A percentile compares a stretch with the other conserved stretches of the same genome.
phyloP scores from a whole-genome alignment of 495 filamentous ascomycete genomes.

The Trichoderma gamsii region DNA sequence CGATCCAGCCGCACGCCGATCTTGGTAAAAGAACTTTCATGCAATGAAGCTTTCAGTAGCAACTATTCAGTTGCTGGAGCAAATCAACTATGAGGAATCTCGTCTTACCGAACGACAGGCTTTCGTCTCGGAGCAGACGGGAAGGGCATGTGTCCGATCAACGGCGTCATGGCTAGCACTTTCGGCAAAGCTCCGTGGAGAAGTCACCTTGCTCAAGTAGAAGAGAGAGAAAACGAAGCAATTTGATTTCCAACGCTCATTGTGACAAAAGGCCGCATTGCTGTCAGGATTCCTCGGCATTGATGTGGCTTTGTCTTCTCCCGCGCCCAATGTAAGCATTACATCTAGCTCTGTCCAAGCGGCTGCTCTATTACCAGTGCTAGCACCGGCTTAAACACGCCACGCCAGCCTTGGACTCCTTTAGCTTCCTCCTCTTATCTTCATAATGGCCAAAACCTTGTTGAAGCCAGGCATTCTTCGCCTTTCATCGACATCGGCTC shows the following conservation, averaged over 20 bases:
- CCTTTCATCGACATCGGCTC: not conserved
- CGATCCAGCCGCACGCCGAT: not conserved
- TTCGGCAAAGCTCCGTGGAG: not conserved
- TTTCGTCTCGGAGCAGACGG: constrained; percentile 2
- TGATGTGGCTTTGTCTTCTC: not conserved
- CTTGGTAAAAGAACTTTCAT: not conserved
- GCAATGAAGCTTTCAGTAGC: not conserved
- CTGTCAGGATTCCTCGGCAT: not conserved
- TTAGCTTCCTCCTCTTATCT: constrained; percentile 11
- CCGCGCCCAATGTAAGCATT: constrained; percentile 2
- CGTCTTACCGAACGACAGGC: not conserved
- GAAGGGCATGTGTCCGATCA: not conserved
- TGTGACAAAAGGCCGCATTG: not conserved
- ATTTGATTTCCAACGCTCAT: not conserved
- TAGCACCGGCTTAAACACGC: not conserved
- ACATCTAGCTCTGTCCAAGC: not conserved
- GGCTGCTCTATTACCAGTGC: not conserved
- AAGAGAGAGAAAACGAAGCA: not conserved
- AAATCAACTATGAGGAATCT: not conserved
- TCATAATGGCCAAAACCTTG: constrained; percentile 12
- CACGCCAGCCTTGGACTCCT: not conserved
- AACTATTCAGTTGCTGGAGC: not conserved
- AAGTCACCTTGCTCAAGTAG: not conserved
- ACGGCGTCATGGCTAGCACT: not conserved
- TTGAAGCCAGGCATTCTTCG: not conserved